Conservation (phyloP, 768 basidiomycete species). For the Boletus vermiculosoides region DNA sequence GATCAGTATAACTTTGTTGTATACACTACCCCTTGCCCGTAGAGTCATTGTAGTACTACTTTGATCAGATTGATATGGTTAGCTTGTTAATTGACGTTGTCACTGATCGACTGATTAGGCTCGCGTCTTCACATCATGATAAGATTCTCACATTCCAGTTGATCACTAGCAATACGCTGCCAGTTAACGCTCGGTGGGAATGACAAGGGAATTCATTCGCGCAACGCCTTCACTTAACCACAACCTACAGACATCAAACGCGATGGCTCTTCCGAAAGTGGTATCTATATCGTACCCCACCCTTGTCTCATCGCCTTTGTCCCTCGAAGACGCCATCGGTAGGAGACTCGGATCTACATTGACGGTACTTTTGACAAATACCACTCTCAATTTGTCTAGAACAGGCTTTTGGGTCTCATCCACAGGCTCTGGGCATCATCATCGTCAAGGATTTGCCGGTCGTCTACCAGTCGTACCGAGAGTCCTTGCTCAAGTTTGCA, state of each 20-base stretch:
- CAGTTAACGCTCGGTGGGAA: background rate
- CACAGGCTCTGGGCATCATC: slow-evolving; percentile 76
- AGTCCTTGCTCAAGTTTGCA: slow-evolving; percentile 70
- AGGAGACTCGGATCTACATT: slow-evolving; percentile 10
- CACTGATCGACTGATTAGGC: background rate
- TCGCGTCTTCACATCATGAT: too few relatives aligned
- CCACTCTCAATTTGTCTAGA: slow-evolving; percentile 39
- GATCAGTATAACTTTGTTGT: background rate
- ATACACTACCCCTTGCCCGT: background rate
- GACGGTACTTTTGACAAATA: background rate
- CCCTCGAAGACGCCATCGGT: slow-evolving; percentile 65
- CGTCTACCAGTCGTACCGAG: slow-evolving; percentile 60
- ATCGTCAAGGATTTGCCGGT: slow-evolving; percentile 78
- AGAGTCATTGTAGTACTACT: background rate
- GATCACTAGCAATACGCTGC: background rate
- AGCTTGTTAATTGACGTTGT: background rate
- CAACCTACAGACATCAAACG: slow-evolving; percentile 14
- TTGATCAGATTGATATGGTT: background rate
- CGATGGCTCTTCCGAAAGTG: slow-evolving; percentile 15
- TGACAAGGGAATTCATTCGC: slow-evolving; percentile 18
- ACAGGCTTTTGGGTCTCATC: slow-evolving; percentile 79
- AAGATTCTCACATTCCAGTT: background rate
- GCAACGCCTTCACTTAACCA: slow-evolving; percentile 3
- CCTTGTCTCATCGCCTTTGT: slow-evolving; percentile 51
- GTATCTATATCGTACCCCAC: slow-evolving; percentile 63